Evolutionary conservation across 1,139 yeast species (phyloP), one percentile per base, ranked within the genome.

Genomic region (Blastobotrys arbuscula): DNA sequence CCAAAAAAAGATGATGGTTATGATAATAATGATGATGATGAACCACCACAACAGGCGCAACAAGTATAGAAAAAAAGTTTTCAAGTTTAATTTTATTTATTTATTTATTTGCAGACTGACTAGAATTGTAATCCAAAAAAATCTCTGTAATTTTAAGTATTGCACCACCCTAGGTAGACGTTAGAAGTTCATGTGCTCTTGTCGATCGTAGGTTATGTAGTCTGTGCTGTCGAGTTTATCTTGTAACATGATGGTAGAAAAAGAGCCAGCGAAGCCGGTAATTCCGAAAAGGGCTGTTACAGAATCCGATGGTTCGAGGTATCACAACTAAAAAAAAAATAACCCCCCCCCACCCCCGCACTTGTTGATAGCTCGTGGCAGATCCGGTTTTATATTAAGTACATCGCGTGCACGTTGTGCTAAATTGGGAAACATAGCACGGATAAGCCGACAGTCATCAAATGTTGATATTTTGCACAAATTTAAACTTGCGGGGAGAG

Each of bases 221-320:
- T 67, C 63, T 10, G 71, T 71, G 9, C 63, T 61, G 45, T 70
- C 69, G 43, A 59, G 66, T 48, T 67, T 61, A 52, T 74, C 63
- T 43, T 53, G 45, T 30, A 54, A 44, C 13, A 55, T 45, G 44
- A 52, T 50, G 13, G 56, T 53, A 26, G 57, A 44, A 15, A 53
- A 50, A 31, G 69, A 54, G 24, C 73, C 74, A 2, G 72, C 56
- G 34, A 69, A 66, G 19, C 74, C 74, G 1, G 68, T n/a, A n/a
- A n/a, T n/a, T n/a, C n/a, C n/a, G n/a, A n/a, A n/a, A n/a, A n/a
- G n/a, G n/a, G n/a, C n/a, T n/a, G n/a, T n/a, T n/a, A n/a, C n/a
- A n/a, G n/a, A n/a, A n/a, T n/a, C n/a, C n/a, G n/a, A n/a, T n/a
- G n/a, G n/a, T n/a, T n/a, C n/a, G n/a, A n/a, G n/a, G n/a, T n/a